These are phyloP conservation scores for Leccinum longicurvipes DNA, from an alignment of 768 basidiomycete species.

Conservation along the genomic window DNA sequence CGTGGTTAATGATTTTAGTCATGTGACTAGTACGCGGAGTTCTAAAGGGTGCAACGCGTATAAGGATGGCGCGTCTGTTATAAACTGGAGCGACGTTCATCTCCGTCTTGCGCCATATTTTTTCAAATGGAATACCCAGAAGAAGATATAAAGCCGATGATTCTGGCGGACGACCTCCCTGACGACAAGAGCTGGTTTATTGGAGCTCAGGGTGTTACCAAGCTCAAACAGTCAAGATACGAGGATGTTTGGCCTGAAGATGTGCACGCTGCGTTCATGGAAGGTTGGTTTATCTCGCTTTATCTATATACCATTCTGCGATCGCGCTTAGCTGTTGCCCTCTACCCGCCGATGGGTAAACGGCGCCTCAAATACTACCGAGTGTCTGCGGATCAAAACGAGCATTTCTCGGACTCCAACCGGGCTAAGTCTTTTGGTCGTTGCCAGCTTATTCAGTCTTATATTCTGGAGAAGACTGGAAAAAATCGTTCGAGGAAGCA, in stretches of 20 bases:
- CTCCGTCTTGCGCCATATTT: conserved; percentile 10
- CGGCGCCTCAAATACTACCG: conserved; percentile 34
- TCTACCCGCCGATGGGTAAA: conserved; percentile 37
- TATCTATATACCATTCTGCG: conserved; percentile 2
- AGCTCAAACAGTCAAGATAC: conserved; percentile 31
- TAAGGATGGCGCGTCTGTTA: conserved; percentile 2
- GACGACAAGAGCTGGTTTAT: conserved; percentile 2
- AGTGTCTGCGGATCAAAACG: conserved; percentile 17
- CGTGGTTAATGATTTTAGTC: conserved; percentile 23
- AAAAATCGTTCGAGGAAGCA: conserved; percentile 38
- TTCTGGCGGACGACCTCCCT: conserved; percentile 6
- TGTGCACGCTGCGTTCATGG: conserved; percentile 36
- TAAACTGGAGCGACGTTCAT: conserved; percentile 1
- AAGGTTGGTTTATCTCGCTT: conserved; percentile 23
- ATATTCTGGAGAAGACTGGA: conserved; percentile 37
- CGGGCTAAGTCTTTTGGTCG: conserved; percentile 34
- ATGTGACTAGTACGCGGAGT: conserved; percentile 26
- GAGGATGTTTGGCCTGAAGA: conserved; percentile 35
- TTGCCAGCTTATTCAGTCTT: conserved; percentile 39
- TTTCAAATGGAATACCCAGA: conserved; percentile 21
- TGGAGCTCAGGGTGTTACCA: not conserved
- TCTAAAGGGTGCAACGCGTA: conserved; percentile 17
- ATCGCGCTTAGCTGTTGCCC: conserved; percentile 21
- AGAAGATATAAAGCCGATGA: conserved; percentile 14
- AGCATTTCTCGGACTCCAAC: conserved; percentile 5